Base-by-base conservation (phyloP, 805 yeast genomes). In the Ogataea siamensis region DNA sequence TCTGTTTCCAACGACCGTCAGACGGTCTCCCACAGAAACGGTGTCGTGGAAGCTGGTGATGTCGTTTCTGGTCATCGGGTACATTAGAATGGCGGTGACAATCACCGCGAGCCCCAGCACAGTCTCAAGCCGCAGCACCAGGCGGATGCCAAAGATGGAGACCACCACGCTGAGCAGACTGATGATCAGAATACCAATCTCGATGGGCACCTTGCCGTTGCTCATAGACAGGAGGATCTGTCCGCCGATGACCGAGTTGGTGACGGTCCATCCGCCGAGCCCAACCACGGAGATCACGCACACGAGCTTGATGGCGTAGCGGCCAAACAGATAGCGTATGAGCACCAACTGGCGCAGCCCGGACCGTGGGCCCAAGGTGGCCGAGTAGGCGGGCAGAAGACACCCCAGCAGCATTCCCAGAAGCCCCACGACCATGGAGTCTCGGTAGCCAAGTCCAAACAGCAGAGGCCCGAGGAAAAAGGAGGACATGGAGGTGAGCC, bases 251-350 rank as follows among this genome's bases (percentile, higher is more conserved):
- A 87, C 93, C 49, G 84, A 76, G 56, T 86, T 87, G n/a, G 87
- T 88, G 23, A 87, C 80, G n/a, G 91, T 77, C 96, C 96, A 87
- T n/a, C 96, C 96, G 50, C 85, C 58, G 11, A 83, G 82, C 34
- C 95, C 94, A 28, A 84, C 60, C 41, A 84, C 77, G 30, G 86
- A 74, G 25, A 83, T 75, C 28, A 87, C 58, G 5, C 87, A 80
- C 32, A 86, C 83, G 38, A 86, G 66, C 58, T 83, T 82, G 26
- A 87, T 88, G 48, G 80, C 77, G 81, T 83, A 83, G 79, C 89
- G 82, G 1, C 96, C 96, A 57, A 87, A 87, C 32, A 86, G 64
- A 50, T 72, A 86, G 45, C 95, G 69, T 1, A 88, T 82, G 15
- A 85, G 73, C 7, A 87, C 89, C 88, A 87, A 83, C 55, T 87